These are phyloP conservation scores for Lachancea cidri DNA, from an alignment of 805 yeast species.

Conservation along the genomic window DNA sequence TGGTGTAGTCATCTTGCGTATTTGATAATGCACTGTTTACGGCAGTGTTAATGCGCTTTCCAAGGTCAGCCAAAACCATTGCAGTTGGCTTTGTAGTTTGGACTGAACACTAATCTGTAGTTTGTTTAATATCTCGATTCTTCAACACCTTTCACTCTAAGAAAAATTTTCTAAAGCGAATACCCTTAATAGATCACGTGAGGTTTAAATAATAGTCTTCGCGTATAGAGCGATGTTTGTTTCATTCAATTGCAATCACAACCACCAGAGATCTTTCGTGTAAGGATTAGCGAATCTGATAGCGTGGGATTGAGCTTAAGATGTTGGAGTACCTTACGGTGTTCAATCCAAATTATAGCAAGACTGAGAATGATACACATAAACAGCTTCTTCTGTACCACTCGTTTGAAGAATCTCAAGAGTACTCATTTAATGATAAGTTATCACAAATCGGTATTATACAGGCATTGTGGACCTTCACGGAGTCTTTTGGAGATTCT, in stretches of 20 bases:
- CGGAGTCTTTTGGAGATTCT: slow-evolving; percentile 14
- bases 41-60: slow-evolving; percentile 70
- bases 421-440: slow-evolving; percentile 26
- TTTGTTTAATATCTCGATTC: background rate
- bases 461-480: slow-evolving; percentile 36
- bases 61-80: slow-evolving; percentile 79
- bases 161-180: slow-evolving; percentile 10
- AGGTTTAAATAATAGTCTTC: background rate
- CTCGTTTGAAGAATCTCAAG: slow-evolving; percentile 19
- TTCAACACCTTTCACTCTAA: slow-evolving; percentile 12
- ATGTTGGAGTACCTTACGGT: slow-evolving; percentile 33
- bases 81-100: background rate
- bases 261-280: background rate
- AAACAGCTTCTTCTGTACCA: slow-evolving; percentile 35
- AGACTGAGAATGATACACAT: slow-evolving; percentile 29
- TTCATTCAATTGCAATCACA: background rate
- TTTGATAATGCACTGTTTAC: slow-evolving; percentile 57
- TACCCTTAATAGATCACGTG: background rate
- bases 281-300: background rate
- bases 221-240: background rate
- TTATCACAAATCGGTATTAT: slow-evolving; percentile 39
- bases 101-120: background rate
- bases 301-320: background rate
- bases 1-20: slow-evolving; percentile 50
- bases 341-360: slow-evolving; percentile 36